phyloP scores from a whole-genome alignment of 2,329 filamentous ascomycete genomes.

The Paracoccidioides brasiliensis region DNA sequence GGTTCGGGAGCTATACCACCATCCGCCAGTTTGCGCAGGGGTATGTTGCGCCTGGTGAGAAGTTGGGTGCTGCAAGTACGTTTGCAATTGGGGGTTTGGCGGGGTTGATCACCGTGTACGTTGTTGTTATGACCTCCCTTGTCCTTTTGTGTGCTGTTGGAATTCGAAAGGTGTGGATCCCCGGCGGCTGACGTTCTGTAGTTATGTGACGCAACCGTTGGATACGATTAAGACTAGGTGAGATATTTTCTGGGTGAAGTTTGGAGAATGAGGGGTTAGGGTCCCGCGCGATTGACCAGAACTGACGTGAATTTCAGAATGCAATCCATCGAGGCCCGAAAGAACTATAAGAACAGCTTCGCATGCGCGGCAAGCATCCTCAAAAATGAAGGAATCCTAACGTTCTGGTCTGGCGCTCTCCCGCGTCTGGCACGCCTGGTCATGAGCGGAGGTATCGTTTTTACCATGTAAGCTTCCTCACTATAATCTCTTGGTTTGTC shows the following conservation, averaged over 20 bases:
- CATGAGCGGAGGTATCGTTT: slow-evolving; percentile 90
- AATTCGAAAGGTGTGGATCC: not conserved
- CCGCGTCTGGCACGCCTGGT: slow-evolving; percentile 74
- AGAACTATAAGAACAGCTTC: slow-evolving; percentile 74
- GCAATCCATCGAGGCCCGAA: slow-evolving; percentile 83
- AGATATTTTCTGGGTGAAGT: slow-evolving; percentile 8
- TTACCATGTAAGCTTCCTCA: slow-evolving; percentile 56
- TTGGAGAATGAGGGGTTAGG: not conserved
- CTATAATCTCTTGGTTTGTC: not conserved
- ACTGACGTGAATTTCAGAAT: slow-evolving; percentile 44
- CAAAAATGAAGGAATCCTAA: slow-evolving; percentile 75
- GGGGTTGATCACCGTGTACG: slow-evolving; percentile 79
- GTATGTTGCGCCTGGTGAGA: slow-evolving; percentile 88
- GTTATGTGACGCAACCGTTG: slow-evolving; percentile 51
- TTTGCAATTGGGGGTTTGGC: slow-evolving; percentile 85
- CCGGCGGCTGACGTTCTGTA: slow-evolving; percentile 11
- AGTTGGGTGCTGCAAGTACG: slow-evolving; percentile 73
- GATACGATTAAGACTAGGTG: slow-evolving; percentile 85
- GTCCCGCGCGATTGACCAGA: too few species aligned
- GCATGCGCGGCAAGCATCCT: slow-evolving; percentile 73
- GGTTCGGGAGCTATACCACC: slow-evolving; percentile 83
- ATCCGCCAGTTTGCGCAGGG: slow-evolving; percentile 83
- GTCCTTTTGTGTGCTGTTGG: not conserved
- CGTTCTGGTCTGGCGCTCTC: slow-evolving; percentile 87
- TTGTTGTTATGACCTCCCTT: slow-evolving; percentile 14